Percentiles rank a stretch among this genome's conserved stretches.
Evolutionary conservation across 2,329 filamentous ascomycete species (phyloP).

Genomic region (Dactylellina sp.): DNA sequence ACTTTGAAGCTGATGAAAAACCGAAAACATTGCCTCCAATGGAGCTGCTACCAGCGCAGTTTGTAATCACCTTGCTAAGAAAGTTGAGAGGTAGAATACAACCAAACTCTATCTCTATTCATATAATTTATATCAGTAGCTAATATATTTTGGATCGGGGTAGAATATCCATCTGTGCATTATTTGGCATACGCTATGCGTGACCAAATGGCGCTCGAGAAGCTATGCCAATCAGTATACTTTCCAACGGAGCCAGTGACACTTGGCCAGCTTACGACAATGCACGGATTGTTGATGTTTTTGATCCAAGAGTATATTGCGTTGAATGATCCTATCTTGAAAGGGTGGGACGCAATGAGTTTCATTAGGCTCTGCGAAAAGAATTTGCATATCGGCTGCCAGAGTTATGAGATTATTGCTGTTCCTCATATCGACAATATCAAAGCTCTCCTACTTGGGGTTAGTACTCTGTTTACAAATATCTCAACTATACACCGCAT

Average conservation of each 20-base stretch:
- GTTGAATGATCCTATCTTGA: conserved; percentile 35
- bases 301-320: conserved; percentile 43
- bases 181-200: conserved; percentile 49
- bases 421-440: conserved; percentile 45
- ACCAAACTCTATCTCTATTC: too few species aligned
- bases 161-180: conserved; percentile 44
- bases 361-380: conserved; percentile 43
- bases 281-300: conserved; percentile 50
- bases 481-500: background rate
- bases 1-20: conserved; percentile 43
- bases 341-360: conserved; percentile 29
- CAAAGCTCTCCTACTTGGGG: conserved; percentile 39
- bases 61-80: conserved; percentile 35
- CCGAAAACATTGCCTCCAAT: conserved; percentile 37
- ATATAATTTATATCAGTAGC: too few species aligned
- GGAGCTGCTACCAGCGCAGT: conserved; percentile 46
- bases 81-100: conserved; percentile 32
- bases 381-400: conserved; percentile 53
- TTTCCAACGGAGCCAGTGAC: conserved; percentile 53
- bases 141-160: too few species aligned
- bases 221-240: conserved; percentile 48
- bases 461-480: conserved; percentile 5
- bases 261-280: conserved; percentile 45
- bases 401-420: conserved; percentile 50
- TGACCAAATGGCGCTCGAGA: conserved; percentile 49